These are phyloP conservation scores for Tolypocladium endophyticum DNA, from an alignment of 2,329 filamentous ascomycete species.

Conservation along the genomic window DNA sequence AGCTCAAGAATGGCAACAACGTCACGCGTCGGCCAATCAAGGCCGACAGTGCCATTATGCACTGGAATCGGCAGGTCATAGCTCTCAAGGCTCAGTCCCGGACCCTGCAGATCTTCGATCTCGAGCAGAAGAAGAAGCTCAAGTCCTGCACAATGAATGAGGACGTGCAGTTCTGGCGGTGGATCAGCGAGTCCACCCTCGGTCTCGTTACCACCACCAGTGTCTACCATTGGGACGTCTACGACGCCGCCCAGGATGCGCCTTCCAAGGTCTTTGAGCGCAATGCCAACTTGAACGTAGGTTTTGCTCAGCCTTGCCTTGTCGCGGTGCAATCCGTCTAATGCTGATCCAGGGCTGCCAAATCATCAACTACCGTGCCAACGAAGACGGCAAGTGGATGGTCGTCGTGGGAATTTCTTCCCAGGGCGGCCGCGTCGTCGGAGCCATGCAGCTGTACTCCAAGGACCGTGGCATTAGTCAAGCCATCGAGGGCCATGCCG, in stretches of 20 bases:
- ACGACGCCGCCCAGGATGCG: slow-evolving; percentile 66
- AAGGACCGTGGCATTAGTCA: slow-evolving; percentile 95
- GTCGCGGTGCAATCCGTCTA: slow-evolving; percentile 5
- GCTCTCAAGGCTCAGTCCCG: slow-evolving; percentile 89
- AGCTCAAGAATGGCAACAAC: slow-evolving; percentile 96
- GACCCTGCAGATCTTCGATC: slow-evolving; percentile 96
- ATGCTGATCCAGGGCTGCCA: slow-evolving; percentile 63
- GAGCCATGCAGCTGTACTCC: slow-evolving; percentile 95
- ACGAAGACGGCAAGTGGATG: slow-evolving; percentile 95
- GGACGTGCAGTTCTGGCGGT: slow-evolving; percentile 98
- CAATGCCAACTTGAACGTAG: slow-evolving; percentile 76
- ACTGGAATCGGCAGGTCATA: slow-evolving; percentile 93
- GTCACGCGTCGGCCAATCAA: slow-evolving; percentile 92
- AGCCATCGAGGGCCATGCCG: slow-evolving; percentile 93
- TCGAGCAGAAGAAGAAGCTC: slow-evolving; percentile 85
- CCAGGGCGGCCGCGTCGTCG: slow-evolving; percentile 85
- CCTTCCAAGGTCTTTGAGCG: slow-evolving; percentile 92
- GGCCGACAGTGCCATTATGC: slow-evolving; percentile 99
- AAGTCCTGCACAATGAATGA: slow-evolving; percentile 96
- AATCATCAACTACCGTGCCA: slow-evolving; percentile 99
- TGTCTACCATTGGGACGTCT: slow-evolving; percentile 97
- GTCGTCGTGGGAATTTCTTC: slow-evolving; percentile 93
- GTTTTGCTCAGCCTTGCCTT: slow-evolving; percentile 20
- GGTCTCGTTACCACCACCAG: slow-evolving; percentile 84
- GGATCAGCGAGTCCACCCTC: slow-evolving; percentile 82